Base-by-base conservation (phyloP, 2,329 filamentous ascomycete genomes). In the Mycosphaerella arachidis region DNA sequence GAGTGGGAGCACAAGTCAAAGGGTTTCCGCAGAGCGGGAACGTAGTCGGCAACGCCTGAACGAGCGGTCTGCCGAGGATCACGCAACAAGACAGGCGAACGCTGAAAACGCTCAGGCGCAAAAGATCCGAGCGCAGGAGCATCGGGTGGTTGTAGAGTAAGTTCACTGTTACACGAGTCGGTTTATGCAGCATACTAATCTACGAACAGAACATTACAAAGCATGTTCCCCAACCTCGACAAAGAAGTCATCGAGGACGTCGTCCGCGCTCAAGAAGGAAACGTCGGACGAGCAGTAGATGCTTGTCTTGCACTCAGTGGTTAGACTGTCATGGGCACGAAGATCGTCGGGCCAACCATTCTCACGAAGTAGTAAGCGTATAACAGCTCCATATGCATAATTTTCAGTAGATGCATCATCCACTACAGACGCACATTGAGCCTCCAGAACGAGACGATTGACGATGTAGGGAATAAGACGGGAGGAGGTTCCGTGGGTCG, bases 171-270 rank as follows among this genome's bases (percentile, higher is more conserved):
- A 24, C 30, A 20, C 16, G 16, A 35, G 16, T 1, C 31, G 18
- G n/a, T 20, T 16, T 35, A 45, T 3, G 24, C 7, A n/a, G 24
- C 8, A 29, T 6, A 29, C 60, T 65, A 35, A 63, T 50, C 33
- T n/a, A 12, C 8, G 10, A 6, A 48, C 57, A 80, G 78, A 76
- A 97, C 94, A 37, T 78, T 99, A 59, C 87, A 91, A 52, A 89
- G 91, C 68, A 99, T 99, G 94, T 99, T 99, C 74, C 94, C 94
- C 0, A 92, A 95, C 71, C 79, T 99, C 54, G 94, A 99, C 74
- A 86, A 86, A 70, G 95, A 99, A 53, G 84, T 99, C 40, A 97
- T 99, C 72, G 92, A 92, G 70, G 94, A 99, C 77, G 94, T 99
- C 45, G 94, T 99, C 29, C 87, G 93, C 73, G 86, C 95, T 78